These are phyloP conservation scores for Ustilago tritici DNA, from an alignment of 1,284 basidiomycete genomes.

Conservation along the genomic window DNA sequence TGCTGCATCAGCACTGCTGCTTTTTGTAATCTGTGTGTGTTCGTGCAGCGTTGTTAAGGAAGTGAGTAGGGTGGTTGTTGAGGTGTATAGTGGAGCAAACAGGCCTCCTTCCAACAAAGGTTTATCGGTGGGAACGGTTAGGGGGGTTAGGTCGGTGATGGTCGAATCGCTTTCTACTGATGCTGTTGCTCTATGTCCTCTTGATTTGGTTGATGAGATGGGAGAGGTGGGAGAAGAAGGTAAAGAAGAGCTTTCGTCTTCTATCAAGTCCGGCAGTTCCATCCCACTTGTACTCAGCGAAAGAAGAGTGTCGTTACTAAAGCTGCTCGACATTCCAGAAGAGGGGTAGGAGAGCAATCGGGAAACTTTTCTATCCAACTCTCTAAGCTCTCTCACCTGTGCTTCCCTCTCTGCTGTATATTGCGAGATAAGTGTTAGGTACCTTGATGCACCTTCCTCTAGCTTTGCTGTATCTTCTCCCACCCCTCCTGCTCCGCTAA, in stretches of 20 bases:
- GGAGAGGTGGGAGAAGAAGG: background rate
- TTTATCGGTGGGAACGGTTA: no score
- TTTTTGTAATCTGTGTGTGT: constrained; percentile 48
- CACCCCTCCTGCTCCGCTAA: background rate
- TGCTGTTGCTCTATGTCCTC: background rate
- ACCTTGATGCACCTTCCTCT: constrained; percentile 19
- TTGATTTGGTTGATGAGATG: background rate
- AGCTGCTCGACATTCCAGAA: background rate
- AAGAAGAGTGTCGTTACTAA: background rate
- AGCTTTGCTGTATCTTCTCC: constrained; percentile 24
- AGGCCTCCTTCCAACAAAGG: background rate
- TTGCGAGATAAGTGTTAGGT: constrained; percentile 36
- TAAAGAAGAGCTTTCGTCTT: background rate
- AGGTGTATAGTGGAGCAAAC: constrained; percentile 26
- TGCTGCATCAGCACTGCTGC: constrained; percentile 33
- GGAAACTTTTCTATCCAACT: constrained; percentile 22
- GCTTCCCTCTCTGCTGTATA: constrained; percentile 30
- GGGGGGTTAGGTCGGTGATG: constrained; percentile 1
- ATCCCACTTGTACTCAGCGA: background rate
- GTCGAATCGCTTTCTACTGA: constrained; percentile 7
- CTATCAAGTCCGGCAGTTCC: background rate
- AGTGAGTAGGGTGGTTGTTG: constrained; percentile 20
- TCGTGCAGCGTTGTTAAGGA: constrained; percentile 42
- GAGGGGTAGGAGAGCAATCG: background rate
- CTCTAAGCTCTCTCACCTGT: constrained; percentile 50